Evolutionary conservation across 371 early-diverging fungal species (phyloP).

Genomic region (Haplosporangium sp.): DNA sequence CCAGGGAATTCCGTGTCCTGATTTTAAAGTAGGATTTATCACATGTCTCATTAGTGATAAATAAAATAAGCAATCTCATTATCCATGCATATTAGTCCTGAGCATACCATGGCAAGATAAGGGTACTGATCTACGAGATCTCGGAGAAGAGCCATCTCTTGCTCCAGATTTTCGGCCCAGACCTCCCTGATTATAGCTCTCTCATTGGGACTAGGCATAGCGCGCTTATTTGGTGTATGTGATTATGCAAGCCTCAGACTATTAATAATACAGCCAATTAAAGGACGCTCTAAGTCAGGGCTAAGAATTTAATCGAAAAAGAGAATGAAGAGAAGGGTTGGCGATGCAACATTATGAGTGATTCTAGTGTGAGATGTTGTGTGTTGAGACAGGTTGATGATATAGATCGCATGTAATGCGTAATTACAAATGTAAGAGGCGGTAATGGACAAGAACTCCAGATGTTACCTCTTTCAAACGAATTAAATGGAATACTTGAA

Average conservation of each 20-base stretch:
- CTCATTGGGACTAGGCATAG: slow-evolving; percentile 59
- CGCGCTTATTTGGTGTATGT: background rate
- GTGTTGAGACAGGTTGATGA: background rate
- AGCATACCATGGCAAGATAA: slow-evolving; percentile 95
- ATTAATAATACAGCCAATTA: background rate
- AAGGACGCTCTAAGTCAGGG: background rate
- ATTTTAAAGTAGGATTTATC: background rate
- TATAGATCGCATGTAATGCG: background rate
- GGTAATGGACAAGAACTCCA: background rate
- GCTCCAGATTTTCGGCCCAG: slow-evolving; percentile 98
- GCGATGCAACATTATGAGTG: background rate
- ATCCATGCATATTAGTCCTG: background rate
- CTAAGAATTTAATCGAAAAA: background rate
- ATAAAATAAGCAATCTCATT: background rate
- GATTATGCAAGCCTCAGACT: background rate
- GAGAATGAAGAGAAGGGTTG: background rate
- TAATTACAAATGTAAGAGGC: background rate
- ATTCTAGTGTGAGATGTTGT: background rate
- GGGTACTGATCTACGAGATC: slow-evolving; percentile 93
- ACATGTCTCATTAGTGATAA: background rate
- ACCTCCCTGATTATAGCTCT: slow-evolving; percentile 87
- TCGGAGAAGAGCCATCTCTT: slow-evolving; percentile 94
- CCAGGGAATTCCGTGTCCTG: slow-evolving; percentile 99
- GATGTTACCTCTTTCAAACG: background rate
- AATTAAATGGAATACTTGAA: background rate